Evolutionary conservation across 106 monocot genomes (phyloP).

Genomic region (Chionographis japonica): DNA sequence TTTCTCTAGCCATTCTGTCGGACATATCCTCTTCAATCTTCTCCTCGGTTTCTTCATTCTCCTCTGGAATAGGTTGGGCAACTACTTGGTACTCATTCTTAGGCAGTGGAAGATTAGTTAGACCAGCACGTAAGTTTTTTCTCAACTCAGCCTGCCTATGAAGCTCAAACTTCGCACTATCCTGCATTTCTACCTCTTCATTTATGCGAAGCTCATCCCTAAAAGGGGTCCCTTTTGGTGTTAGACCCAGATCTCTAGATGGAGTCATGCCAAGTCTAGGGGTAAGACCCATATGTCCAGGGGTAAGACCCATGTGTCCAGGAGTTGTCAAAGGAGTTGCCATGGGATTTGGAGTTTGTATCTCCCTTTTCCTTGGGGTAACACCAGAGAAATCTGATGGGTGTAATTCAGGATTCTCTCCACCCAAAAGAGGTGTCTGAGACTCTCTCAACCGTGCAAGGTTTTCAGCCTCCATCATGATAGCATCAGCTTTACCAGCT

Average conservation of each 20-base stretch:
- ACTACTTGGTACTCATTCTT: no score
- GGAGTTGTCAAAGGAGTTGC: constrained; percentile 84
- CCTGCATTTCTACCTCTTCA: constrained; percentile 76
- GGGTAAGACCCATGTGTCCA: no score
- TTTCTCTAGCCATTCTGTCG: constrained; percentile 80
- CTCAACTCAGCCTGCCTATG: constrained; percentile 72
- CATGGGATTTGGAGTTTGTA: constrained; percentile 94
- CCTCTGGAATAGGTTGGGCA: constrained; percentile 64
- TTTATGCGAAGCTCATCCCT: constrained; percentile 93
- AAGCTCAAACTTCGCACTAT: constrained; percentile 58
- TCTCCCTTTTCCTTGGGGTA: constrained; percentile 86
- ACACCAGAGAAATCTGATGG: constrained; percentile 97
- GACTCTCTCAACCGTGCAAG: constrained; percentile 92
- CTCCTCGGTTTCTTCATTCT: constrained; percentile 70
- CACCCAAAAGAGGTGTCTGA: no score
- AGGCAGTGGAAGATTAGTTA: constrained; percentile 69
- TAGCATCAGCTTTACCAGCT: constrained; percentile 74
- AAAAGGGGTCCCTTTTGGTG: constrained; percentile 80
- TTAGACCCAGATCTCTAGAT: constrained; percentile 67
- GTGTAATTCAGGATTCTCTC: constrained; percentile 93
- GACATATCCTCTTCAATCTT: constrained; percentile 96
- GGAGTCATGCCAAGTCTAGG: constrained; percentile 94
- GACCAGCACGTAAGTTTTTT: constrained; percentile 60
- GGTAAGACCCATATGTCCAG: constrained; percentile 73
- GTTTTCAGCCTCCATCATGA: constrained; percentile 99